Evolutionary conservation across 257 asterid species (phyloP).

Genomic region (Osmanthus fragrans): DNA sequence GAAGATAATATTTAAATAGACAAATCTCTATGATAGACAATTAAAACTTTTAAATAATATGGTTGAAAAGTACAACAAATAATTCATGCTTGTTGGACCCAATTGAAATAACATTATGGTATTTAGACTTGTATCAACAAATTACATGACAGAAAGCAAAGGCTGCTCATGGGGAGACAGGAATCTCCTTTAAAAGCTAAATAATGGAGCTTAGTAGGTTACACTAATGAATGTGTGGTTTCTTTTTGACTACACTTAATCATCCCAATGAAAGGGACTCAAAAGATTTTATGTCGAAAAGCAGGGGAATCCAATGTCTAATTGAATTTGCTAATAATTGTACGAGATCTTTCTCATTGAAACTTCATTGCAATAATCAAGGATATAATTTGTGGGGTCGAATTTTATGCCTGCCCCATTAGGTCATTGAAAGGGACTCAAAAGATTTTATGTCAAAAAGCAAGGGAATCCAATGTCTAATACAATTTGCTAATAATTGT

Average conservation of each 20-base stretch:
- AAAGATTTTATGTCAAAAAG: constrained; percentile 41
- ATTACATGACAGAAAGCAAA: constrained; percentile 52
- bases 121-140: constrained; percentile 32
- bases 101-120: constrained; percentile 22
- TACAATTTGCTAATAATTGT: constrained; percentile 28
- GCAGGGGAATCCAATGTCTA: constrained; percentile 82
- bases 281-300: constrained; percentile 39
- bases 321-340: constrained; percentile 29
- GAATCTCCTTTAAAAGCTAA: constrained; percentile 86
- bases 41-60: too few species aligned
- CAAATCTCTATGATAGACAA: too few species aligned
- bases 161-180: constrained; percentile 63
- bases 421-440: constrained; percentile 56
- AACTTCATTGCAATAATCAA: constrained; percentile 11
- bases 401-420: constrained; percentile 10
- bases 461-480: constrained; percentile 79
- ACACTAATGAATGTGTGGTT: constrained; percentile 57
- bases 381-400: too few species aligned
- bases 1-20: too few species aligned
- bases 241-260: constrained; percentile 66
- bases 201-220: constrained; percentile 71
- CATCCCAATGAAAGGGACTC: constrained; percentile 51
- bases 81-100: background rate
- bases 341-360: constrained; percentile 14
- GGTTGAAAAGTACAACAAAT: too few species aligned